Evolutionary conservation across 2,329 filamentous ascomycete genomes (phyloP).

Genomic region (Volutella citrinella): DNA sequence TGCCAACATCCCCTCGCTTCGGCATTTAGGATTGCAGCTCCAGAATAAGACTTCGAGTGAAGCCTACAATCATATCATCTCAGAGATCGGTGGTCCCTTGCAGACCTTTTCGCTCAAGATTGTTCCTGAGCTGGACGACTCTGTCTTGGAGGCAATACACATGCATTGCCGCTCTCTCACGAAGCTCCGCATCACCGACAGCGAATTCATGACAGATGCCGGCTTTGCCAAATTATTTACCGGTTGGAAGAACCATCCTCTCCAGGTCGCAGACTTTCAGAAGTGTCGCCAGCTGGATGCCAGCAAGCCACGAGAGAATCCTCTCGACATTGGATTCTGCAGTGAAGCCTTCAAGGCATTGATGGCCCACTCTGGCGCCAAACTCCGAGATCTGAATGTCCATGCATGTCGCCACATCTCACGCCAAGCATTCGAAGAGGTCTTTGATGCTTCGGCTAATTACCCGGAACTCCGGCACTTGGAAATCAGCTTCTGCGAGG

Average conservation of each 20-base stretch:
- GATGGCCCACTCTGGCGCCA: conserved; percentile 76
- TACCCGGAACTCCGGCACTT: conserved; percentile 71
- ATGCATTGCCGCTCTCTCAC: conserved; percentile 61
- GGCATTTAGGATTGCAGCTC: conserved; percentile 74
- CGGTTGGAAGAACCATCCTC: conserved; percentile 69
- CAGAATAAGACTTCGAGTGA: conserved; percentile 54
- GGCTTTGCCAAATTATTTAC: conserved; percentile 72
- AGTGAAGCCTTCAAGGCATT: conserved; percentile 73
- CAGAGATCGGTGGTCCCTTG: conserved; percentile 62
- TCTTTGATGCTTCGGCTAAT: conserved; percentile 58
- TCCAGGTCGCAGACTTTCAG: conserved; percentile 71
- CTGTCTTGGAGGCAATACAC: conserved; percentile 68
- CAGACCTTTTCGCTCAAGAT: conserved; percentile 73
- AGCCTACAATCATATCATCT: conserved; percentile 59
- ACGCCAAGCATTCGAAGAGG: conserved; percentile 66
- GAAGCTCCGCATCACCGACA: conserved; percentile 81
- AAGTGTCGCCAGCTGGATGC: conserved; percentile 77
- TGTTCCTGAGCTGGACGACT: conserved; percentile 65
- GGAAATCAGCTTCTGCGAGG: conserved; percentile 74
- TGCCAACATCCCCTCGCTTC: conserved; percentile 57
- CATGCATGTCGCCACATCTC: conserved; percentile 81
- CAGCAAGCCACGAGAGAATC: conserved; percentile 61
- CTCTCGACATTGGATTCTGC: conserved; percentile 68
- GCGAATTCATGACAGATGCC: conserved; percentile 70
- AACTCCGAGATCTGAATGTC: conserved; percentile 69